These are phyloP conservation scores for Pseudogymnoascus sp. DNA, from an alignment of 2,329 filamentous ascomycete genomes.

Conservation along the genomic window DNA sequence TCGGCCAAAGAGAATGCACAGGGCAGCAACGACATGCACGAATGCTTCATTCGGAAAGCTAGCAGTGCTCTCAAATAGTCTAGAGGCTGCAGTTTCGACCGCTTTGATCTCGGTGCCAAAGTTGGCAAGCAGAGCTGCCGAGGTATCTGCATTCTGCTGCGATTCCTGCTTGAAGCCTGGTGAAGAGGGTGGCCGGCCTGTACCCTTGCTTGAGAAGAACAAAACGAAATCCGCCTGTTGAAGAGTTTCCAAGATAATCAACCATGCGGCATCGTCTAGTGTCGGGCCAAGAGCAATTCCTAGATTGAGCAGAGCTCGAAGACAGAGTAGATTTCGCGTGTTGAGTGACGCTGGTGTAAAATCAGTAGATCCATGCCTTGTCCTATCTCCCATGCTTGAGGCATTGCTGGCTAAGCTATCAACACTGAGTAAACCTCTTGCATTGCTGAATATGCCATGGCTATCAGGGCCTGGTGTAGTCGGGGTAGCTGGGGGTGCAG, in stretches of 20 bases:
- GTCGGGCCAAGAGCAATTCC: conserved; percentile 92
- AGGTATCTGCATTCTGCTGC: conserved; percentile 30
- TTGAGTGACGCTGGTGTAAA: conserved; percentile 52
- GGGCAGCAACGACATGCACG: conserved; percentile 64
- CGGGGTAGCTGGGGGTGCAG: conserved; percentile 38
- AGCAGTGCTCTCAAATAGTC: conserved; percentile 83
- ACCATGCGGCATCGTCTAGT: conserved; percentile 68
- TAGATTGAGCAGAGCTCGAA: conserved; percentile 86
- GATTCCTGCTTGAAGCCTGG: conserved; percentile 40
- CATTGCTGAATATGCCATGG: conserved; percentile 59
- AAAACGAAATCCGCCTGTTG: conserved; percentile 89
- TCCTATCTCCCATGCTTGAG: conserved; percentile 50
- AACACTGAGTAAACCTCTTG: conserved; percentile 65
- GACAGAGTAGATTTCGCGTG: conserved; percentile 80
- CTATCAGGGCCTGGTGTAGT: conserved; percentile 44
- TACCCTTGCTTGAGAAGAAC: conserved; percentile 46
- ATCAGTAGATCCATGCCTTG: conserved; percentile 54
- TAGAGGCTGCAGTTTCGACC: conserved; percentile 77
- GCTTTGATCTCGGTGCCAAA: conserved; percentile 77
- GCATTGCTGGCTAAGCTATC: conserved; percentile 59
- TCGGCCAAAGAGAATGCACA: conserved; percentile 61
- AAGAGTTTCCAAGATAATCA: conserved; percentile 82
- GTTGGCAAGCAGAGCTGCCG: conserved; percentile 47
- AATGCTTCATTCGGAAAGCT: conserved; percentile 85
- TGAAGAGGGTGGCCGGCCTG: conserved; percentile 45